Evolutionary conservation across 2,329 filamentous ascomycete genomes (phyloP).

Genomic region (Balansia obtecta): DNA sequence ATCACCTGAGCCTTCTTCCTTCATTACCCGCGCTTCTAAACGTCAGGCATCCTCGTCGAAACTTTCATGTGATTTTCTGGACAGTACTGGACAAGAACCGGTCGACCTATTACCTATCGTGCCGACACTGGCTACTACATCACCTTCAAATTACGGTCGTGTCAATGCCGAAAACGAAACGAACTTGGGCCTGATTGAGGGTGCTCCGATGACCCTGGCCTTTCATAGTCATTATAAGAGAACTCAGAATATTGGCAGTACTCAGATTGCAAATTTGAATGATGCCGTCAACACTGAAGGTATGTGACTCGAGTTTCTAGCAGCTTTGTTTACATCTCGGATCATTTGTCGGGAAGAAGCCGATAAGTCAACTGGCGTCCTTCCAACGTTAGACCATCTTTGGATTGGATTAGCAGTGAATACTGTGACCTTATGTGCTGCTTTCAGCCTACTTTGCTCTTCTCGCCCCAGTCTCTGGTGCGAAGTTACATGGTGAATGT

Average conservation of each 20-base stretch:
- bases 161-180: constrained; percentile 24
- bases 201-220: constrained; percentile 13
- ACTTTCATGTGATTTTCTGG: neutral
- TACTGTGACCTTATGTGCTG: neutral
- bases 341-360: too few relatives aligned
- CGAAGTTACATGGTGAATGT: neutral
- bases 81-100: neutral
- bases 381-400: neutral
- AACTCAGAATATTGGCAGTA: neutral
- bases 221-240: constrained; percentile 3
- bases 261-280: neutral
- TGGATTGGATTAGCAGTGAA: neutral
- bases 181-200: constrained; percentile 17
- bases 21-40: neutral
- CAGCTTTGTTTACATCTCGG: neutral
- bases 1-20: neutral
- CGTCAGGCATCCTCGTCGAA: neutral
- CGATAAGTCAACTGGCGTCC: too few relatives aligned
- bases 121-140: constrained; percentile 10
- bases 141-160: constrained; percentile 18
- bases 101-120: constrained; percentile 7
- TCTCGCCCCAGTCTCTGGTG: neutral
- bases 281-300: neutral
- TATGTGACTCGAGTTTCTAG: neutral
- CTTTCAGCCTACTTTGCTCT: neutral